These are phyloP conservation scores for Lactarius sp. DNA, from an alignment of 768 basidiomycete species.

Conservation along the genomic window DNA sequence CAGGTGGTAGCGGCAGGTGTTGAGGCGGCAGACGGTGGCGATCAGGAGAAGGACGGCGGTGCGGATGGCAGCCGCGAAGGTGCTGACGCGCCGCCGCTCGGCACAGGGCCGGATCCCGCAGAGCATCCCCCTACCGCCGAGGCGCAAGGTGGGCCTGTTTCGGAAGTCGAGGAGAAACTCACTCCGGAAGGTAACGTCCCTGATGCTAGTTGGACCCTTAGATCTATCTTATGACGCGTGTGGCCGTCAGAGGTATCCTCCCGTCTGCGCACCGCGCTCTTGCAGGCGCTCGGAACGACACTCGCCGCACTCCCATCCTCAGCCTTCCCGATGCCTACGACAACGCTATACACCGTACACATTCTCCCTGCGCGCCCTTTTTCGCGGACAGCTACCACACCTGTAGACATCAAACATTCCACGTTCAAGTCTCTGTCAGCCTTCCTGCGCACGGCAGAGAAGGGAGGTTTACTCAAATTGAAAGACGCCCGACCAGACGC, in stretches of 20 bases:
- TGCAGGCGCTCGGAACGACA: slow-evolving; percentile 58
- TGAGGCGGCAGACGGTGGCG: slow-evolving; percentile 12
- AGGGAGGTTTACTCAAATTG: slow-evolving; percentile 62
- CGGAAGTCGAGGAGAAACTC: slow-evolving; percentile 18
- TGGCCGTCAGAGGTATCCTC: slow-evolving; percentile 44
- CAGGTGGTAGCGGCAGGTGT: slow-evolving; percentile 19
- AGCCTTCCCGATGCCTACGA: slow-evolving; percentile 71
- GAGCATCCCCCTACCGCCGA: slow-evolving; percentile 6
- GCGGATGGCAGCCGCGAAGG: slow-evolving; percentile 9
- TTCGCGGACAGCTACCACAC: slow-evolving; percentile 40
- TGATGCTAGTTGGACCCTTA: not conserved
- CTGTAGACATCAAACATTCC: slow-evolving; percentile 72
- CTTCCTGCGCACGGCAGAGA: slow-evolving; percentile 76
- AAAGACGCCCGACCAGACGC: slow-evolving; percentile 49
- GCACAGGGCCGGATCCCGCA: slow-evolving; percentile 29
- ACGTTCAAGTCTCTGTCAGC: slow-evolving; percentile 74
- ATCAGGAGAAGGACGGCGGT: slow-evolving; percentile 18
- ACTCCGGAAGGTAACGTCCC: slow-evolving; percentile 30
- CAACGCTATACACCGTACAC: slow-evolving; percentile 68
- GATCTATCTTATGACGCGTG: not conserved
- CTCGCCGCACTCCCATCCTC: slow-evolving; percentile 45
- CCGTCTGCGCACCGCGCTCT: slow-evolving; percentile 54
- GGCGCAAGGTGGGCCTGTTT: not conserved
- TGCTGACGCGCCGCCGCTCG: not conserved
- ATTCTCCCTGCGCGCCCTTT: slow-evolving; percentile 78